Evolutionary conservation across 805 yeast genomes (phyloP).

Genomic region (Metschnikowia sp.): DNA sequence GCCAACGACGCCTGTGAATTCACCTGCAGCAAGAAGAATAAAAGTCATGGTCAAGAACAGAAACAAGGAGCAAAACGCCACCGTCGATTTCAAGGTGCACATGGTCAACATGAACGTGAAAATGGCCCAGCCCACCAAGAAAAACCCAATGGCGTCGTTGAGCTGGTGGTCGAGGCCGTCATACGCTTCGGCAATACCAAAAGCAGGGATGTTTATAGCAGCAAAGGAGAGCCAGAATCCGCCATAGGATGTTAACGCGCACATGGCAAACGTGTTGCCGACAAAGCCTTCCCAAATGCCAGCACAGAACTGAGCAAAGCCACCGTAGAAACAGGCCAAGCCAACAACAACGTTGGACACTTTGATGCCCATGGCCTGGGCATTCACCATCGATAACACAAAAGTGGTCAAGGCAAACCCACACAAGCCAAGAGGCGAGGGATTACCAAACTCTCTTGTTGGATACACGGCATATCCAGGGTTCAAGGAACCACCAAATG

Average conservation of each 20-base stretch:
- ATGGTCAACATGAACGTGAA: conserved; percentile 37
- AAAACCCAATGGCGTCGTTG: conserved; percentile 33
- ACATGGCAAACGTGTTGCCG: conserved; percentile 20
- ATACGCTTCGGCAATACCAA: conserved; percentile 54
- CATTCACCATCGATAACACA: conserved; percentile 19
- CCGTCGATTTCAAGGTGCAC: conserved; percentile 38
- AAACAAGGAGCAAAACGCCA: conserved; percentile 33
- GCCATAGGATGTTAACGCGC: conserved; percentile 36
- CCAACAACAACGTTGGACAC: conserved; percentile 16
- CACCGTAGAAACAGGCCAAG: conserved; percentile 20
- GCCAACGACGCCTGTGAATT: conserved; percentile 24
- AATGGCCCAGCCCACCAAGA: conserved; percentile 38
- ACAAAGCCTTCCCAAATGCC: conserved; percentile 20
- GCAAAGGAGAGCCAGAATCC: conserved; percentile 69
- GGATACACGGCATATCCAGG: conserved; percentile 40
- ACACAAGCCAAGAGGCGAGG: conserved; percentile 21
- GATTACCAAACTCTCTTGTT: conserved; percentile 47
- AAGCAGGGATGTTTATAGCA: conserved; percentile 55
- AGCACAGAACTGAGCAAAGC: conserved; percentile 18
- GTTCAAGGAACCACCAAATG: conserved; percentile 36
- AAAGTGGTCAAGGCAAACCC: conserved; percentile 21
- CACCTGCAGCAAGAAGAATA: conserved; percentile 35
- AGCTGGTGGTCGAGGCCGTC: conserved; percentile 25
- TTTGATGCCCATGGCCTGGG: conserved; percentile 20
- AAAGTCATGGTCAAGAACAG: conserved; percentile 31